These are phyloP conservation scores for Termitomyces sp. DNA, from an alignment of 768 basidiomycete species.

Conservation along the genomic window DNA sequence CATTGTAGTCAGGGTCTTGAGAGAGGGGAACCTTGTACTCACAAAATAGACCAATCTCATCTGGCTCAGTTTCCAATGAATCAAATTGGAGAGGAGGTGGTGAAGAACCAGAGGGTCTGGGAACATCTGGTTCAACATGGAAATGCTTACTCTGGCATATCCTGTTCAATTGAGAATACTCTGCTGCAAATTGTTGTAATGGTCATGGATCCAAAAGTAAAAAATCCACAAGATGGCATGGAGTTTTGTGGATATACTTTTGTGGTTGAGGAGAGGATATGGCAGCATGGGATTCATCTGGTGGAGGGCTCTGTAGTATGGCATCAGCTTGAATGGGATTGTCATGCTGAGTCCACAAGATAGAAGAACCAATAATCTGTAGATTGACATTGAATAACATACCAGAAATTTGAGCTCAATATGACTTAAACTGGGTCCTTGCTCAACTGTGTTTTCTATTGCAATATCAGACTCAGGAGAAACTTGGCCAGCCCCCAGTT, in stretches of 20 bases:
- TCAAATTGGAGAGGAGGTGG: not conserved
- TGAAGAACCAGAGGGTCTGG: not conserved
- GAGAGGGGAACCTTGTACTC: not conserved
- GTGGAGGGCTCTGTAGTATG: too few relatives aligned
- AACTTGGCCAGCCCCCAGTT: too few relatives aligned
- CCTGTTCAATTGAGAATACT: not conserved
- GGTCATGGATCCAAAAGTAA: not conserved
- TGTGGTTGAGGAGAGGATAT: not conserved
- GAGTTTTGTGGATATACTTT: not conserved
- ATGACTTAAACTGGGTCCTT: too few relatives aligned
- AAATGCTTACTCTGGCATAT: not conserved
- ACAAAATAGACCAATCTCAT: not conserved
- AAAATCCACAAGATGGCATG: not conserved
- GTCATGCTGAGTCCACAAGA: too few relatives aligned
- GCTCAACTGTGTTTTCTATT: too few relatives aligned
- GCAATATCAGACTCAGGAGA: too few relatives aligned
- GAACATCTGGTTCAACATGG: not conserved
- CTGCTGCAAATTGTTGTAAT: not conserved
- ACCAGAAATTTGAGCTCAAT: too few relatives aligned
- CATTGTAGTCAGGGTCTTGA: not conserved
- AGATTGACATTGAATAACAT: too few relatives aligned
- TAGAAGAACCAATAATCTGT: too few relatives aligned
- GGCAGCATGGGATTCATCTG: too few relatives aligned
- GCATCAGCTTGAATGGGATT: too few relatives aligned
- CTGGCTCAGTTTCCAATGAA: not conserved